Conservation (phyloP, 768 basidiomycete species). For the Pisolithus orientalis region DNA sequence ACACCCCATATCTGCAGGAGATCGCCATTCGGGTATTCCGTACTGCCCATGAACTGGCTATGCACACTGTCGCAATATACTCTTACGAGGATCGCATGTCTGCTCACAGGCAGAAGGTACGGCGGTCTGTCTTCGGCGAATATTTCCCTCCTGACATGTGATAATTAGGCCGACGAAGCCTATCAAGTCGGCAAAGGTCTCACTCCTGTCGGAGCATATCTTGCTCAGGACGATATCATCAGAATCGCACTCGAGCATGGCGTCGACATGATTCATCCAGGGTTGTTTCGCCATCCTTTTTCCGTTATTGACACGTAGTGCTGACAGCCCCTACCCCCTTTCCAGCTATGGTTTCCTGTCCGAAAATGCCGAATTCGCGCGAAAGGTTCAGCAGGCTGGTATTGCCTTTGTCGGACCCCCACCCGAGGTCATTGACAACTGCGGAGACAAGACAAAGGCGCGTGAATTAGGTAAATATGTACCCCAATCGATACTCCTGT, state of each 20-base stretch:
- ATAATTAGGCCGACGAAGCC: slow-evolving; percentile 84
- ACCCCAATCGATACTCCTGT: slow-evolving; percentile 6
- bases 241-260: slow-evolving; percentile 94
- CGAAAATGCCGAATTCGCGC: slow-evolving; percentile 95
- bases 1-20: slow-evolving; percentile 52
- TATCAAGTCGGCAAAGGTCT: slow-evolving; percentile 97
- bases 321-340: not conserved
- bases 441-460: slow-evolving; percentile 99
- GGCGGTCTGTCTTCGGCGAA: slow-evolving; percentile 19
- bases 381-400: slow-evolving; percentile 96
- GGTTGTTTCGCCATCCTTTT: slow-evolving; percentile 40
- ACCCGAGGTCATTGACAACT: slow-evolving; percentile 93
- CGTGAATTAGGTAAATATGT: slow-evolving; percentile 63
- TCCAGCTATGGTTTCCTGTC: slow-evolving; percentile 92
- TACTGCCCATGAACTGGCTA: slow-evolving; percentile 96
- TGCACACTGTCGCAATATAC: slow-evolving; percentile 99
- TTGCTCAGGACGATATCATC: slow-evolving; percentile 97
- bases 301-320: slow-evolving; percentile 2
- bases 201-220: slow-evolving; percentile 94
- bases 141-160: slow-evolving; percentile 13
- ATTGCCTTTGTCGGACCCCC: slow-evolving; percentile 94
- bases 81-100: slow-evolving; percentile 95
- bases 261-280: slow-evolving; percentile 99
- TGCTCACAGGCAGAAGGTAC: slow-evolving; percentile 95
- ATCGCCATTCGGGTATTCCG: slow-evolving; percentile 99